Conservation (phyloP, 495 filamentous ascomycete genomes). For the Trichocladium antarcticum region DNA sequence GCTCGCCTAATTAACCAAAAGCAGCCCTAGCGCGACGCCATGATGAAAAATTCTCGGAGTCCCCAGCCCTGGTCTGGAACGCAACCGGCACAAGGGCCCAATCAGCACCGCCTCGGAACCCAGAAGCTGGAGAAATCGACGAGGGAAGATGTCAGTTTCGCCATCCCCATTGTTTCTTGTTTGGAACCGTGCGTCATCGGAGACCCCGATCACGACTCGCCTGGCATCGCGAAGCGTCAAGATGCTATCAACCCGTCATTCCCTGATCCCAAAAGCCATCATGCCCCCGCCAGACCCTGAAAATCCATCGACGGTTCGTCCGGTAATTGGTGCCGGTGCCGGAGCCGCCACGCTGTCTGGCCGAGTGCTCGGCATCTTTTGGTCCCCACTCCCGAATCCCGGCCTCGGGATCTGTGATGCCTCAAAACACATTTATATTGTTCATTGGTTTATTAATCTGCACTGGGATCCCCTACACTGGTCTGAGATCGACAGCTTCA, state of each 20-base stretch:
- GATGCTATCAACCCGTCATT: background rate
- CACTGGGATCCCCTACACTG: no score
- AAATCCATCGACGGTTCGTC: no score
- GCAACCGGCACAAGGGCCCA: slow-evolving; percentile 9
- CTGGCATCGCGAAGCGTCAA: background rate
- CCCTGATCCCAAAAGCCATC: no score
- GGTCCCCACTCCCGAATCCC: no score
- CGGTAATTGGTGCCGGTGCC: no score
- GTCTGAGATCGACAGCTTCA: background rate
- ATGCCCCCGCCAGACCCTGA: no score
- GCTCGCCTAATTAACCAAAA: background rate
- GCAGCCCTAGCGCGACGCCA: background rate
- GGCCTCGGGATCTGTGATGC: no score
- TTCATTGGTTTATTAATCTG: no score
- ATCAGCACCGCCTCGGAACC: background rate
- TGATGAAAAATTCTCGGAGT: slow-evolving; percentile 12
- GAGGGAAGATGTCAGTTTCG: background rate
- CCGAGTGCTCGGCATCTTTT: background rate
- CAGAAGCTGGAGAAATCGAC: background rate
- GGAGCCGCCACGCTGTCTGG: no score
- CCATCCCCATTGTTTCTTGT: background rate
- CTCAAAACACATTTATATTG: no score
- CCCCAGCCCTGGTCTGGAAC: background rate
- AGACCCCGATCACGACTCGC: background rate
- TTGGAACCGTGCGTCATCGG: slow-evolving; percentile 1